A percentile compares a stretch with the other conserved stretches of the same genome.
Evolutionary conservation across 768 basidiomycete species (phyloP).

Genomic region (Strobilomyces confusus): DNA sequence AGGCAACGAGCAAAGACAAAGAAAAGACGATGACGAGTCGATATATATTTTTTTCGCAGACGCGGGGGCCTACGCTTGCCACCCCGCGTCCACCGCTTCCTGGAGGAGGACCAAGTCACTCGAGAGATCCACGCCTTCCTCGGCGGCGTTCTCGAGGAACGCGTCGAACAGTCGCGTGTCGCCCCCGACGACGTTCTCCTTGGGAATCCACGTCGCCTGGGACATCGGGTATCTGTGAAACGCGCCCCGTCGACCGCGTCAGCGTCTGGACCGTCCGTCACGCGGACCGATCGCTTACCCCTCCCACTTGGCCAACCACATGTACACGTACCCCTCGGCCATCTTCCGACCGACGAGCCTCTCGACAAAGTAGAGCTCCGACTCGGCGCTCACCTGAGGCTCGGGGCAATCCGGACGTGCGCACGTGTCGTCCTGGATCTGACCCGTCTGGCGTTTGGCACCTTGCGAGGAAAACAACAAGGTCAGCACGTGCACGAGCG

Average conservation of each 20-base stretch:
- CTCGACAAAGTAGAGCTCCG: conserved; percentile 24
- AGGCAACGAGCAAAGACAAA: not conserved
- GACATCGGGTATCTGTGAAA: conserved; percentile 23
- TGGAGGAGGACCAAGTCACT: conserved; percentile 16
- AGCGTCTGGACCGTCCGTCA: no score
- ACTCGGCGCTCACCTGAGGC: not conserved
- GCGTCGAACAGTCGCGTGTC: conserved; percentile 10
- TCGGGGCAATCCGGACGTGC: conserved; percentile 26
- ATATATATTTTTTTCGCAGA: not conserved
- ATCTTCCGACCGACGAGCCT: conserved; percentile 27
- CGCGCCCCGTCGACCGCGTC: not conserved
- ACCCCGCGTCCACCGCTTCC: conserved; percentile 24
- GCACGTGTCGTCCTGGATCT: conserved; percentile 14
- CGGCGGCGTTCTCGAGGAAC: conserved; percentile 16
- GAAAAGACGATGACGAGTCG: not conserved
- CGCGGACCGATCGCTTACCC: conserved; percentile 18
- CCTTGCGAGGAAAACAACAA: conserved; percentile 7
- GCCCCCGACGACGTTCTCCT: conserved; percentile 24
- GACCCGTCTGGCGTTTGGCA: conserved; percentile 9
- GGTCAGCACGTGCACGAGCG: not conserved
- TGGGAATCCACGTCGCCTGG: conserved; percentile 30
- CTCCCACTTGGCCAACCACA: conserved; percentile 34
- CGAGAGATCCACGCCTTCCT: conserved; percentile 19
- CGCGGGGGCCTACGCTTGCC: not conserved
- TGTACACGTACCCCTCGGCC: conserved; percentile 8